phyloP scores from a whole-genome alignment of 768 basidiomycete genomes.

The Mycena alexandri region DNA sequence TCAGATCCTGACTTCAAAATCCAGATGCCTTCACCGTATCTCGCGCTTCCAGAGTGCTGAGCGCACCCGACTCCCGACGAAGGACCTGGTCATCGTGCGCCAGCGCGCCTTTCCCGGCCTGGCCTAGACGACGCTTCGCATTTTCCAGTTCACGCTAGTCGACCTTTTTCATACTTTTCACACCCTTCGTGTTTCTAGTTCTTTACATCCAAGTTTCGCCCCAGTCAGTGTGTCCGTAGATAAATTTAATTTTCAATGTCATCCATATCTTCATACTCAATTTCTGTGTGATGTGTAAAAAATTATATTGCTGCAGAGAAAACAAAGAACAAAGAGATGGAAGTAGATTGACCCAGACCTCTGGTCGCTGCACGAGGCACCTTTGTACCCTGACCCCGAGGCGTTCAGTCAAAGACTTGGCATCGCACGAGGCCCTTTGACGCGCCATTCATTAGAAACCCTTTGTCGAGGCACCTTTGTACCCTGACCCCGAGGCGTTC shows the following conservation, averaged over 20 bases:
- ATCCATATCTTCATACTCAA: too few species aligned
- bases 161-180: background rate
- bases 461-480: background rate
- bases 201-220: background rate
- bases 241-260: background rate
- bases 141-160: too few species aligned
- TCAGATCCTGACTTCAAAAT: background rate
- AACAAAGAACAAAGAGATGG: too few species aligned
- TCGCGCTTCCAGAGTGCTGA: constrained; percentile 2
- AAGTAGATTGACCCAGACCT: background rate
- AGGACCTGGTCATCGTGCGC: constrained; percentile 7
- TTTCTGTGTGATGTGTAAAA: background rate
- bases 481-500: constrained; percentile 2
- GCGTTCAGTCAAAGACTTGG: too few species aligned
- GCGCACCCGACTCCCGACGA: constrained; percentile 11
- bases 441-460: too few species aligned
- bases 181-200: background rate
- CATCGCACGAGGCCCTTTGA: constrained; percentile 1
- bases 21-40: background rate
- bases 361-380: constrained; percentile 1
- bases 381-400: background rate
- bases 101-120: constrained; percentile 7
- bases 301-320: background rate
- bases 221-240: background rate
- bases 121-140: too few species aligned